Percentiles rank a stretch among this genome's conserved stretches.
Conservation (phyloP, 2,329 filamentous ascomycete species). For the Xylariaceae sp. region DNA sequence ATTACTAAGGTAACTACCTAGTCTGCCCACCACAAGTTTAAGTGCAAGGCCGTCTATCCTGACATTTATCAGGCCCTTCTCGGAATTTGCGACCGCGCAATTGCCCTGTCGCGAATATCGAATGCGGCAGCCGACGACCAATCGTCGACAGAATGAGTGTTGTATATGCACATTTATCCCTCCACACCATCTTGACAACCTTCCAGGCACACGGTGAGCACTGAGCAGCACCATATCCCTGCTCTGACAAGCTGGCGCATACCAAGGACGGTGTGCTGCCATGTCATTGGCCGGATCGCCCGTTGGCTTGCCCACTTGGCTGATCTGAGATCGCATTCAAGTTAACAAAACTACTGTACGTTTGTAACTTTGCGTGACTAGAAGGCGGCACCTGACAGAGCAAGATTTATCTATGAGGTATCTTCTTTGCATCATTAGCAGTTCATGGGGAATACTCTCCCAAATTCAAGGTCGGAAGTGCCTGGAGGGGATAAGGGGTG, state of each 20-base stretch:
- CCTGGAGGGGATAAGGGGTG: background rate
- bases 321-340: constrained; percentile 30
- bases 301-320: constrained; percentile 27
- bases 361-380: constrained; percentile 23
- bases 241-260: constrained; percentile 29
- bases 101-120: too few species aligned
- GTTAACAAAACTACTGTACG: constrained; percentile 24
- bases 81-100: too few species aligned
- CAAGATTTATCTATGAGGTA: constrained; percentile 12
- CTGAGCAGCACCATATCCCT: constrained; percentile 24
- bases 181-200: constrained; percentile 21
- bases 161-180: too few species aligned
- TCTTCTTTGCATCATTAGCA: constrained; percentile 9
- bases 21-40: too few species aligned
- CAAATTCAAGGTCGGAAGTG: constrained; percentile 1
- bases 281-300: constrained; percentile 26
- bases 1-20: too few species aligned
- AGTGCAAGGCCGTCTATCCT: too few species aligned
- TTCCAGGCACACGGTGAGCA: constrained; percentile 23
- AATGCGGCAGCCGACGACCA: too few species aligned
- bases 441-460: constrained; percentile 11
- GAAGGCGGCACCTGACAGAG: constrained; percentile 22
- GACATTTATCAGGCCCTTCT: too few species aligned
- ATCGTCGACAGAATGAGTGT: too few species aligned
- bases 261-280: constrained; percentile 10